Evolutionary conservation across 2,329 filamentous ascomycete species (phyloP).

Genomic region (Herpotrichia juniperi): DNA sequence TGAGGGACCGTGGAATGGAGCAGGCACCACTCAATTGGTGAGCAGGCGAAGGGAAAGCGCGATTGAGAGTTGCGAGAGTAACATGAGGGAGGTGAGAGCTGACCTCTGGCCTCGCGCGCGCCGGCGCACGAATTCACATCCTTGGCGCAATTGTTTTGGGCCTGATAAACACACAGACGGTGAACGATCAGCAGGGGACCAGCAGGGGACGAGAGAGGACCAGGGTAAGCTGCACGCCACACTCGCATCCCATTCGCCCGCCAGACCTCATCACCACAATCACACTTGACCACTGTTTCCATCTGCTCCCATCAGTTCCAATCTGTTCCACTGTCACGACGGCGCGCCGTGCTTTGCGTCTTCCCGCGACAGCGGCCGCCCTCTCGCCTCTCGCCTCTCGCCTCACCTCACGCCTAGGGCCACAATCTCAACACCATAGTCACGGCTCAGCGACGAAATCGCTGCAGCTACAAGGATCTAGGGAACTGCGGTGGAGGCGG

Average conservation of each 20-base stretch:
- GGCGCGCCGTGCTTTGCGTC: not conserved
- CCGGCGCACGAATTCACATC: too few species aligned
- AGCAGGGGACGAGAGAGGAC: too few species aligned
- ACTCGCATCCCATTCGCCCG: not conserved
- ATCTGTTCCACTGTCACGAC: slow-evolving; percentile 4
- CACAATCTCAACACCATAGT: not conserved
- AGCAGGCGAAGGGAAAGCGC: not conserved
- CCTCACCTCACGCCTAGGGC: not conserved
- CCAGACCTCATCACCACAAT: slow-evolving; percentile 17
- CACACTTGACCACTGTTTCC: too few species aligned
- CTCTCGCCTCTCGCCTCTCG: too few species aligned
- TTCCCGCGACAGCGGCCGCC: not conserved
- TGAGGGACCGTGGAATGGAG: slow-evolving; percentile 16
- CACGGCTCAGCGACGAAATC: not conserved
- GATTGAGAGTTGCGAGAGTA: slow-evolving; percentile 1
- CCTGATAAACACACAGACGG: not conserved
- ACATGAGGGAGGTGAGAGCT: not conserved
- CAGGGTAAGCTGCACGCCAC: not conserved
- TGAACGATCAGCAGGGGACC: slow-evolving; percentile 15
- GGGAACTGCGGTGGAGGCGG: not conserved
- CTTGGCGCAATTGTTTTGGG: slow-evolving; percentile 1
- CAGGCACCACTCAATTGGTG: not conserved
- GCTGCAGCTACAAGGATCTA: not conserved
- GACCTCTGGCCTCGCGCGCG: not conserved
- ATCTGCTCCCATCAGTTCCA: too few species aligned